phyloP scores from a whole-genome alignment of 495 filamentous ascomycete genomes.

The Tirmania nivea region DNA sequence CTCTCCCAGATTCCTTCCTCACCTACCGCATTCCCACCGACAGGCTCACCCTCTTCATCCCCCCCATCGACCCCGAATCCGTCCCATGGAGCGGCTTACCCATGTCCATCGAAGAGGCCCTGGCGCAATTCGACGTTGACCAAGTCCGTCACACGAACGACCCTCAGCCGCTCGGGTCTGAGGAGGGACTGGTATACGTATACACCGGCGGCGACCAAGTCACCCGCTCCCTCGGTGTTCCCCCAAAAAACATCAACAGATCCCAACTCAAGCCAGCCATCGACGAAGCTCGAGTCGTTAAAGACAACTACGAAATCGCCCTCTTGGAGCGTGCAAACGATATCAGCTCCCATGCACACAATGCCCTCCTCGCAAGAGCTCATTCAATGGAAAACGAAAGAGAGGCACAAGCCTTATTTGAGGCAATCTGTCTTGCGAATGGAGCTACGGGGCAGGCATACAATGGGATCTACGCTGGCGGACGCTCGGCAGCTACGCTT shows the following conservation, averaged over 20 bases:
- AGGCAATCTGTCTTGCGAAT: conserved; percentile 49
- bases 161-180: conserved; percentile 36
- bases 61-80: conserved; percentile 61
- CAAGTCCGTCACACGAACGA: conserved; percentile 41
- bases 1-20: conserved; percentile 58
- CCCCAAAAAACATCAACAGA: conserved; percentile 2
- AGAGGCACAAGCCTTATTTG: conserved; percentile 60
- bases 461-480: conserved; percentile 59
- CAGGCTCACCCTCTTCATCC: conserved; percentile 75
- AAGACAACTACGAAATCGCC: conserved; percentile 68
- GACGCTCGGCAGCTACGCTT: conserved; percentile 57
- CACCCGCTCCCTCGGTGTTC: conserved; percentile 41
- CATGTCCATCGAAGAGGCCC: conserved; percentile 48
- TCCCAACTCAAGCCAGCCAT: conserved; percentile 48
- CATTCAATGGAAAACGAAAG: conserved; percentile 51
- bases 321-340: conserved; percentile 64
- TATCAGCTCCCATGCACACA: conserved; percentile 56
- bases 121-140: conserved; percentile 63
- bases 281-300: conserved; percentile 54
- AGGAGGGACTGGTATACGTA: conserved; percentile 36
- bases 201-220: conserved; percentile 51
- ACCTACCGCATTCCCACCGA: conserved; percentile 53
- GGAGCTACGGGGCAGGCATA: conserved; percentile 64
- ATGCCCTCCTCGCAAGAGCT: conserved; percentile 42
- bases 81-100: conserved; percentile 97